Evolutionary conservation across 2,329 filamentous ascomycete genomes (phyloP).

Genomic region (Fusarium odoratissimum): DNA sequence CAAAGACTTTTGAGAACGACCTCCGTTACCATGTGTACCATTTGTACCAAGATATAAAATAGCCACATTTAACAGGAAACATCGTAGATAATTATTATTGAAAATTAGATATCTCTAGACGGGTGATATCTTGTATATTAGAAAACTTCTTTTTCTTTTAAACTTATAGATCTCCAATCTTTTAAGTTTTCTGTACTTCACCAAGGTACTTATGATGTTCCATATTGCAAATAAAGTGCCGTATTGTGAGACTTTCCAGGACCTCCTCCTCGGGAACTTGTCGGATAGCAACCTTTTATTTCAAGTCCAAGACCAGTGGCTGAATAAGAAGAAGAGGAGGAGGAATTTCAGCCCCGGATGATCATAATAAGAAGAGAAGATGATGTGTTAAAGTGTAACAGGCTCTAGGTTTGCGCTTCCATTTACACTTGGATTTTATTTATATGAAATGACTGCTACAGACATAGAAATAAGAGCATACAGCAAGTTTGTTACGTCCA

Average conservation of each 20-base stretch:
- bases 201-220: neutral
- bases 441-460: neutral
- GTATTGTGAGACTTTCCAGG: neutral
- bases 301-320: neutral
- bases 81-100: neutral
- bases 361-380: neutral
- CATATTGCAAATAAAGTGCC: neutral
- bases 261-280: neutral
- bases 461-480: conserved; percentile 4
- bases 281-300: neutral
- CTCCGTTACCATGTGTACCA: neutral
- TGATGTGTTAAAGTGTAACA: neutral
- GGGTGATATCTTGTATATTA: neutral
- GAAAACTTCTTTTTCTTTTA: neutral
- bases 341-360: neutral
- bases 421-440: neutral
- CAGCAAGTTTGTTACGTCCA: neutral
- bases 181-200: neutral
- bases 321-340: neutral
- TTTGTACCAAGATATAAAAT: neutral
- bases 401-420: neutral
- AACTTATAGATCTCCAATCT: neutral
- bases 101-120: neutral
- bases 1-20: no score
- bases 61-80: no score